These are phyloP conservation scores for Trichoderma gamsii DNA, from an alignment of 495 filamentous ascomycete genomes.

Conservation along the genomic window DNA sequence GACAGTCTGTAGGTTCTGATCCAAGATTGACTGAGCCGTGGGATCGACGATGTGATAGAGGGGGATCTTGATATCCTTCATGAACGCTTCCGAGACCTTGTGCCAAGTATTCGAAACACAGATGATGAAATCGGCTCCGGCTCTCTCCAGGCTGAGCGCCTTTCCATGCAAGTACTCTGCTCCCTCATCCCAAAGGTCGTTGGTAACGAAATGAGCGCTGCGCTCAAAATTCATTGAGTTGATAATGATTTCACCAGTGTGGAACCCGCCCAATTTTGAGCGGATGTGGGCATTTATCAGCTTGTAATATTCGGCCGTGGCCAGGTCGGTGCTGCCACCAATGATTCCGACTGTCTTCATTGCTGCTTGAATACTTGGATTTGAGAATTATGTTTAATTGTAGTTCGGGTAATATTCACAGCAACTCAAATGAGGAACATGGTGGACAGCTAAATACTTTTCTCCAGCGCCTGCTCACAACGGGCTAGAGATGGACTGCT, in stretches of 20 bases:
- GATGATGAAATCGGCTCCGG: conserved; percentile 2
- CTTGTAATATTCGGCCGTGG: not conserved
- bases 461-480: not conserved
- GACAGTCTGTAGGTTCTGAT: not conserved
- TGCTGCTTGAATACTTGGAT: not conserved
- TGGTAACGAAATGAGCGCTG: not conserved
- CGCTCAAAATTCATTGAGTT: conserved; percentile 5
- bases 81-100: not conserved
- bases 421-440: not conserved
- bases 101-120: conserved; percentile 1
- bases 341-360: conserved; percentile 1
- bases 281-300: not conserved
- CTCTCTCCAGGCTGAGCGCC: not conserved
- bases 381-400: not conserved
- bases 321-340: conserved; percentile 5
- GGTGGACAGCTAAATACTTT: not conserved
- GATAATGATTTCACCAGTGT: not conserved
- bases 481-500: not conserved
- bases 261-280: not conserved
- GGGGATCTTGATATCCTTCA: not conserved
- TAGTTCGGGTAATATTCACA: not conserved
- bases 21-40: not conserved
- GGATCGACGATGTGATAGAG: conserved; percentile 5
- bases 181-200: not conserved
- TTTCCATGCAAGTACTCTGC: conserved; percentile 2